Conservation (phyloP, 2,329 filamentous ascomycete species). For the Trichophyton schoenleinii region DNA sequence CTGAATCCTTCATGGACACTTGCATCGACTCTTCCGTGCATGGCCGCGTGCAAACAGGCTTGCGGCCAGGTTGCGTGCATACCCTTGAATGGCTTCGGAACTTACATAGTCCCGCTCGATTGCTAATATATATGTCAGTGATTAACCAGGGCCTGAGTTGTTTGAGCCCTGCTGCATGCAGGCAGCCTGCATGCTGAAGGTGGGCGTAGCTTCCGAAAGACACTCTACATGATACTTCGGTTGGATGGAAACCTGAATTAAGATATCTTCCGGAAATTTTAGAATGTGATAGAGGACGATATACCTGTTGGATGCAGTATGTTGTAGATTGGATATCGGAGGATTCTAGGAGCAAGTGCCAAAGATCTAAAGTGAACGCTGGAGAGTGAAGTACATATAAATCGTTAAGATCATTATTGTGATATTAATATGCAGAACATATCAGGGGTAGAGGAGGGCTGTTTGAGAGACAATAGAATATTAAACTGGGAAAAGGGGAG, state of each 20-base stretch:
- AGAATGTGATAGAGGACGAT: not conserved
- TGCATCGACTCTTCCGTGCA: not conserved
- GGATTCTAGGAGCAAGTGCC: not conserved
- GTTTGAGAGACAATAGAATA: not conserved
- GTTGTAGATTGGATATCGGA: not conserved
- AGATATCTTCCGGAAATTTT: no score
- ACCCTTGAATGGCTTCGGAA: not conserved
- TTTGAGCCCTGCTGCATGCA: not conserved
- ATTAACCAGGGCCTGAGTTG: not conserved
- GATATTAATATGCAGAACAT: not conserved
- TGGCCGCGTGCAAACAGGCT: not conserved
- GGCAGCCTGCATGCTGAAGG: not conserved
- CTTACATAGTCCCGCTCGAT: not conserved
- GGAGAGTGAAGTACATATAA: not conserved
- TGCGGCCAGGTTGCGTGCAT: not conserved
- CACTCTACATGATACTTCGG: not conserved
- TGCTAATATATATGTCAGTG: not conserved
- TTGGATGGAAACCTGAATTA: not conserved
- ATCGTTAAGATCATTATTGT: not conserved
- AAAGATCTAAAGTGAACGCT: not conserved
- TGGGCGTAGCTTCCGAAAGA: not conserved
- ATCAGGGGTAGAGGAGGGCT: not conserved
- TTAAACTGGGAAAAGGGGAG: not conserved
- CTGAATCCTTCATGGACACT: not conserved
- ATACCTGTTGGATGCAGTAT: not conserved